These are phyloP conservation scores for Colletotrichum caudatum DNA, from an alignment of 2,329 filamentous ascomycete genomes.

Conservation along the genomic window DNA sequence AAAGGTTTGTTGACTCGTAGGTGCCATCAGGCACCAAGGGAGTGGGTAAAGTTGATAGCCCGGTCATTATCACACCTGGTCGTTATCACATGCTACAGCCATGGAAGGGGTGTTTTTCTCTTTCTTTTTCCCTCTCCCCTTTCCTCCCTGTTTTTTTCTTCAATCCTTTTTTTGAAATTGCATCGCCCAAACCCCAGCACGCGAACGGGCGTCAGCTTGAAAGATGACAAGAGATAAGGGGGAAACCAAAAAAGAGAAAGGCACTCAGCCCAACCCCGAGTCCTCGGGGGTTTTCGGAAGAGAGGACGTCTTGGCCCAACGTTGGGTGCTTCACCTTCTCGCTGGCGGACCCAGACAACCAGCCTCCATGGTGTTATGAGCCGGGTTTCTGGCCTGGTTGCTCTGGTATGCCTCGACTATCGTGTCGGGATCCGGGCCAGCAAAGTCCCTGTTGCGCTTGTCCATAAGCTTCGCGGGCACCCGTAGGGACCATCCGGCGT, in stretches of 20 bases:
- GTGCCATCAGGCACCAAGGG: background rate
- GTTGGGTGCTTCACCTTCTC: background rate
- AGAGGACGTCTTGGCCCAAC: constrained; percentile 10
- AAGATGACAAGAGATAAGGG: background rate
- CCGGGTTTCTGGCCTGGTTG: background rate
- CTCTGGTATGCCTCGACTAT: background rate
- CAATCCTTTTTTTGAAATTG: background rate
- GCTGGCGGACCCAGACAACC: background rate
- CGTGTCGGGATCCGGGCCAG: background rate
- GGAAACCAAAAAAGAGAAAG: too few relatives aligned
- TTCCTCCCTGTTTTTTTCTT: background rate
- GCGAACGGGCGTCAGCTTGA: background rate
- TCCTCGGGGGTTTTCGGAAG: constrained; percentile 21
- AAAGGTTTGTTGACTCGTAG: background rate
- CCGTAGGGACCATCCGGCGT: background rate
- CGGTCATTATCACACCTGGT: background rate
- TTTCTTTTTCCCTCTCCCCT: background rate
- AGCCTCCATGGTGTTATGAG: background rate
- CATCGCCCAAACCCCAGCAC: background rate
- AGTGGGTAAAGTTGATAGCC: background rate
- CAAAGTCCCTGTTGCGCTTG: background rate
- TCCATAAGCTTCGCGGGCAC: background rate
- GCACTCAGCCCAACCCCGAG: background rate
- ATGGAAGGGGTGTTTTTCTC: too few relatives aligned
- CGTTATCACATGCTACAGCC: background rate